These are phyloP conservation scores for Diaporthe caulivora DNA, from an alignment of 2,329 filamentous ascomycete species.

Conservation along the genomic window DNA sequence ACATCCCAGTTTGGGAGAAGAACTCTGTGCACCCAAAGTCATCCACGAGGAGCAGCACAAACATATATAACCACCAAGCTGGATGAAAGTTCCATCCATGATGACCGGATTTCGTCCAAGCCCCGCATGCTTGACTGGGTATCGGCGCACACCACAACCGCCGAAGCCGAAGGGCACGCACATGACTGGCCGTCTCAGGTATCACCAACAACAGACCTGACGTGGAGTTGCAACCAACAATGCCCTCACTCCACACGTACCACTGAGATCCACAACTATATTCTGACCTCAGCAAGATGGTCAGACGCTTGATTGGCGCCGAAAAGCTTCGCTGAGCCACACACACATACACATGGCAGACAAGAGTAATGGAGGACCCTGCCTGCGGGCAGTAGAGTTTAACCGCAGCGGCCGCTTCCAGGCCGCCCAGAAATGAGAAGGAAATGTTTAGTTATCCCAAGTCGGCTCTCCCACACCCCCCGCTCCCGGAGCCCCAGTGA, in stretches of 20 bases:
- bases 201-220: neutral
- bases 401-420: conserved; percentile 5
- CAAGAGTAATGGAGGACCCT: neutral
- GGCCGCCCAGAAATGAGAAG: neutral
- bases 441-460: no score
- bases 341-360: neutral
- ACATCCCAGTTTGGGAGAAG: neutral
- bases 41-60: neutral
- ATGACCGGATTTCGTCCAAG: neutral
- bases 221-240: neutral
- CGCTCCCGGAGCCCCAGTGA: no score
- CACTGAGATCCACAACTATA: neutral
- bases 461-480: neutral
- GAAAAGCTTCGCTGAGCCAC: neutral
- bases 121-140: neutral
- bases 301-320: neutral
- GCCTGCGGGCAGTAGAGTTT: neutral
- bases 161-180: conserved; percentile 10
- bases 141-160: neutral
- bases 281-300: conserved; percentile 13
- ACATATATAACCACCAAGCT: neutral
- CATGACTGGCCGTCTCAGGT: neutral
- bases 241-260: neutral
- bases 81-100: neutral
- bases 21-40: neutral